Evolutionary conservation across 768 basidiomycete genomes (phyloP).

Genomic region (Macrolepiota fuliginosa): DNA sequence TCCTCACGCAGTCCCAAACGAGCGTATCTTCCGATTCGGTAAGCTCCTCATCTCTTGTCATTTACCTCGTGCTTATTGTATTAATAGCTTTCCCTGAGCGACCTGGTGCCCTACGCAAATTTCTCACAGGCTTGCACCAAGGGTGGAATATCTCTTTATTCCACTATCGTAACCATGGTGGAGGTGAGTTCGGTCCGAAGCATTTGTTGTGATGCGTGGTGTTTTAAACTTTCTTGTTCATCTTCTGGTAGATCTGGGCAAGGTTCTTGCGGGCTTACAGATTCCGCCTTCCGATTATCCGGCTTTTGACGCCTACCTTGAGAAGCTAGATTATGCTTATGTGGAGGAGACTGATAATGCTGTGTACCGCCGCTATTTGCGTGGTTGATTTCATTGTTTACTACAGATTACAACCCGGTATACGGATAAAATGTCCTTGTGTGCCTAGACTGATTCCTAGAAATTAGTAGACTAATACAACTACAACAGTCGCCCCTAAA

Average conservation of each 20-base stretch:
- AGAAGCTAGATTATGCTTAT: constrained; percentile 79
- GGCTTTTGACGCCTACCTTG: constrained; percentile 73
- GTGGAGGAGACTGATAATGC: constrained; percentile 92
- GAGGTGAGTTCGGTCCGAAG: constrained; percentile 53
- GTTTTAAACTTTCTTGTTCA: background rate
- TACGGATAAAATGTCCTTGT: background rate
- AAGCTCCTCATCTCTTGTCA: background rate
- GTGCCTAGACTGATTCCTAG: background rate
- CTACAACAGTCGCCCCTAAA: background rate
- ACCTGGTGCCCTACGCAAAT: constrained; percentile 87
- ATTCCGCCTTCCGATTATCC: constrained; percentile 69
- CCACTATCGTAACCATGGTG: constrained; percentile 98
- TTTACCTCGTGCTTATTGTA: background rate
- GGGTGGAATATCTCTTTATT: constrained; percentile 97
- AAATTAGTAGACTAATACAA: background rate
- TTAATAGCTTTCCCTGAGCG: constrained; percentile 90
- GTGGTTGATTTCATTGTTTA: constrained; percentile 22
- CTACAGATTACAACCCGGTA: background rate
- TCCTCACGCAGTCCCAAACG: constrained; percentile 68
- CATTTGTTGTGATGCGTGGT: background rate
- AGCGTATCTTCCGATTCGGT: constrained; percentile 94
- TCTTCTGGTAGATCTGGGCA: constrained; percentile 78
- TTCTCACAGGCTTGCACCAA: constrained; percentile 76
- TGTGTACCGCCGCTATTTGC: constrained; percentile 76
- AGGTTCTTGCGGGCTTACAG: constrained; percentile 91